Evolutionary conservation across 192 early-diverging fungal species (phyloP), one percentile per base, ranked within the genome.

Genomic region (Umbelopsis sp.): DNA sequence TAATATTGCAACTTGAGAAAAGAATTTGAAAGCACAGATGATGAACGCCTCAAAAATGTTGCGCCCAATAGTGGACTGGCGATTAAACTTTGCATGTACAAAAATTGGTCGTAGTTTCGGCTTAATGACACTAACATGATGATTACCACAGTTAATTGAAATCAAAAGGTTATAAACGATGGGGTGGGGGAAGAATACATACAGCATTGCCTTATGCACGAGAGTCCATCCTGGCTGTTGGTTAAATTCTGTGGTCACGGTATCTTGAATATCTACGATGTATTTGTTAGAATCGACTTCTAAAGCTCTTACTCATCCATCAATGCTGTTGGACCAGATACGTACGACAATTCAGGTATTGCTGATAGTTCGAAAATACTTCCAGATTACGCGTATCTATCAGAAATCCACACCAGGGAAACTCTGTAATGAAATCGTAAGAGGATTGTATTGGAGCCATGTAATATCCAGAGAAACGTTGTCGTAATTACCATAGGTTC

Each of bases 391-490:
- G 71, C 22, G 86, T 85, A 68, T 94, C 70, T 62, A 98, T 86
- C 5, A 94, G 76, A 17, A 94, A 77, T 1, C 95, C 96, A 74
- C 94, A 96, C 90, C 94, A 98, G 11, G 89, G 89, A 78, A 93
- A 90, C 20, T 86, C 90, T 92, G 74, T 21, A 20, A 22, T 14
- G 6, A 65, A 24, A 38, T 49, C 16, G 5, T 43, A 2, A 26
- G 29, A 0, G 22, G 14, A 82, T 59, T 17, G 26, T 31, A 11
- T 41, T 41, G 11, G n/a, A 26, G 16, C 14, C 25, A 11, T 0
- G 12, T 16, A 20, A 11, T 26, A 21, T 25, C 8, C 2, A 0
- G 12, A 41, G 38, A 9, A 29, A 29, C 3, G 22, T 25, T 21
- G 21, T 66, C 20, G n/a, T 17, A 29, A 49, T 45, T 68, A 26